Base-by-base conservation (phyloP, 2,329 filamentous ascomycete species). In the Talaromyces verruculosus region DNA sequence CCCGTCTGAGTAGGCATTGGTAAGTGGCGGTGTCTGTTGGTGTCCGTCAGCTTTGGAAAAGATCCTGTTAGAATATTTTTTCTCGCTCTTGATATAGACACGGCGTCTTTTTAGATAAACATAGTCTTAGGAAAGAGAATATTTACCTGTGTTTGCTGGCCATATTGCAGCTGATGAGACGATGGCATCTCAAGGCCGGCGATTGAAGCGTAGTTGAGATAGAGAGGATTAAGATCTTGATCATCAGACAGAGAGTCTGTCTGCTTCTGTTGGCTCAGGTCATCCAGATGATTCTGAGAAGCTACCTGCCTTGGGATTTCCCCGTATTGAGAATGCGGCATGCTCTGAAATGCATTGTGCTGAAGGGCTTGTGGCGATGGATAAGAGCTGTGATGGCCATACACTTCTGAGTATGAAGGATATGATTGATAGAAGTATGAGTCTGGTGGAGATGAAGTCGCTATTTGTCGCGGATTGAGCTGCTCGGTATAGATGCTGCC, bases 141-240 rank as follows among this genome's bases (percentile, higher is more conserved):
- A 79, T 78, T 78, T 81, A 82, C 80, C 77, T 79, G 77, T 71
- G 78, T 73, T 68, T 73, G 79, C 74, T 30, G 71, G 13, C 47
- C 41, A 8, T 65, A 55, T 25, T 62, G 59, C 37, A 30, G 30
- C 25, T 55, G 41, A 10, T 60, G 64, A 39, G 73, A 70, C 58
- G 74, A 75, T 30, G 76, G 72, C 39, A 86, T 79, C 64, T 87
- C 85, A 69, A 87, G 84, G 55, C 83, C 84, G 65, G 81, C 83
- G 80, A 88, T 84, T 8, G 84, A 82, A 25, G 84, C 84, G 73
- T 87, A 88, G 75, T 84, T 86, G 77, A 87, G 84, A 71, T 83
- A 83, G 74, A 88, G 87, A 0, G 85, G 85, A 72, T 83, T 85
- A 65, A 86, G 82, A 64, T 85, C 82, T 59, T 81, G 80, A 62